These are phyloP conservation scores for Kodamaea nitidulidarum DNA, from an alignment of 805 yeast species.

Conservation along the genomic window DNA sequence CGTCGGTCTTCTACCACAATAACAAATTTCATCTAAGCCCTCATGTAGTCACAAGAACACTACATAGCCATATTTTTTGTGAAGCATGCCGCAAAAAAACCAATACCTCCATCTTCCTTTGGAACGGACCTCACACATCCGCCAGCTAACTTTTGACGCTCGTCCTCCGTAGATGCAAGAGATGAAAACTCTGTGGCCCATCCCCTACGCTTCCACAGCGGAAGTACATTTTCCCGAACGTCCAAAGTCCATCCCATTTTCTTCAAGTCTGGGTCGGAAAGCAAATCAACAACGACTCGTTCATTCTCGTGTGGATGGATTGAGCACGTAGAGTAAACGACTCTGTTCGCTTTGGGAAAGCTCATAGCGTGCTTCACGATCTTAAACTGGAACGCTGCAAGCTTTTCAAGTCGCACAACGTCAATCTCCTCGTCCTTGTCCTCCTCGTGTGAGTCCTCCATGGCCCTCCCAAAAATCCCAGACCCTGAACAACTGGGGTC, in stretches of 20 bases:
- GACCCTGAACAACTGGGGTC: slow-evolving; percentile 98
- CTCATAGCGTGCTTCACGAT: slow-evolving; percentile 84
- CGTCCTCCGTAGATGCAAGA: slow-evolving; percentile 42
- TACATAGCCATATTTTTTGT: not conserved
- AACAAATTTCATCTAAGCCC: no score
- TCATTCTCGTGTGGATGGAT: slow-evolving; percentile 93
- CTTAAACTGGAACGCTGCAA: slow-evolving; percentile 82
- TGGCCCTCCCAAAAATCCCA: slow-evolving; percentile 90
- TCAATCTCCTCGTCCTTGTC: slow-evolving; percentile 48
- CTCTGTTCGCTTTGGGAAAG: slow-evolving; percentile 70
- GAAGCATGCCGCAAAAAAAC: slow-evolving; percentile 93
- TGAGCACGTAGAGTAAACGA: slow-evolving; percentile 95
- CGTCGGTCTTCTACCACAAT: no score
- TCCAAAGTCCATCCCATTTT: slow-evolving; percentile 73
- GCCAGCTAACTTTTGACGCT: slow-evolving; percentile 51
- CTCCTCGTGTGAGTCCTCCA: slow-evolving; percentile 46
- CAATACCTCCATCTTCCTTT: slow-evolving; percentile 94
- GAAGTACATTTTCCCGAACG: slow-evolving; percentile 59
- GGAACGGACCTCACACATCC: slow-evolving; percentile 87
- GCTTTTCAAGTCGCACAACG: slow-evolving; percentile 60
- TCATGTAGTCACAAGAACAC: no score
- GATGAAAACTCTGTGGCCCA: slow-evolving; percentile 59
- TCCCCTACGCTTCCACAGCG: slow-evolving; percentile 87
- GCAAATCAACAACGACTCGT: slow-evolving; percentile 75
- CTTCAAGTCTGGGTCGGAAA: slow-evolving; percentile 62